These are phyloP conservation scores for Polytolypa hystricis DNA, from an alignment of 2,329 filamentous ascomycete genomes.

Conservation along the genomic window DNA sequence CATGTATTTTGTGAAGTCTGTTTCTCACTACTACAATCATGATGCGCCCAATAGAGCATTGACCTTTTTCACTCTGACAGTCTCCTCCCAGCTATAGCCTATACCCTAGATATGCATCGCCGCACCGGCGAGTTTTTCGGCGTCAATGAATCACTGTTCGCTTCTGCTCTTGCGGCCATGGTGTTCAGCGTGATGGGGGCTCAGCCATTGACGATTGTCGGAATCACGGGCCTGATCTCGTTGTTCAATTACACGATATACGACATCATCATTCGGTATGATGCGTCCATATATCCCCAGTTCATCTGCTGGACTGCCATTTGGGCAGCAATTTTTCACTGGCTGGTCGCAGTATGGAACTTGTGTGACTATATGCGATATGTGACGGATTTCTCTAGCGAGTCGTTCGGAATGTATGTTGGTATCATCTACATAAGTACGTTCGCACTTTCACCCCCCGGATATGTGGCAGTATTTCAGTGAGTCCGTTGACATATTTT, in stretches of 20 bases:
- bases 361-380: conserved; percentile 49
- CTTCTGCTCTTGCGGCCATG: conserved; percentile 44
- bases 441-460: conserved; percentile 18
- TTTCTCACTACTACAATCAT: background rate
- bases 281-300: conserved; percentile 40
- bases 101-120: conserved; percentile 47
- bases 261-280: conserved; percentile 42
- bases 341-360: conserved; percentile 43
- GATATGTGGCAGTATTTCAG: background rate
- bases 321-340: conserved; percentile 48
- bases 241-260: conserved; percentile 51
- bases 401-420: conserved; percentile 45
- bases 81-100: conserved; percentile 48
- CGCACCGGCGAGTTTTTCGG: conserved; percentile 45
- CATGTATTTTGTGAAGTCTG: conserved; percentile 44
- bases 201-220: conserved; percentile 47
- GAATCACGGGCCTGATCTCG: conserved; percentile 45
- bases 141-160: conserved; percentile 46
- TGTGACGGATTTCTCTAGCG: conserved; percentile 46
- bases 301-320: conserved; percentile 48
- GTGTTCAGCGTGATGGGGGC: conserved; percentile 43
- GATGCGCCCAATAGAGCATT: background rate
- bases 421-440: conserved; percentile 45
- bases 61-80: conserved; percentile 15
- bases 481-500: conserved; percentile 4